A percentile compares a stretch with the other conserved stretches of the same genome.
These are phyloP conservation scores for Tricholoma matsutake DNA, from an alignment of 768 basidiomycete species.

Conservation along the genomic window DNA sequence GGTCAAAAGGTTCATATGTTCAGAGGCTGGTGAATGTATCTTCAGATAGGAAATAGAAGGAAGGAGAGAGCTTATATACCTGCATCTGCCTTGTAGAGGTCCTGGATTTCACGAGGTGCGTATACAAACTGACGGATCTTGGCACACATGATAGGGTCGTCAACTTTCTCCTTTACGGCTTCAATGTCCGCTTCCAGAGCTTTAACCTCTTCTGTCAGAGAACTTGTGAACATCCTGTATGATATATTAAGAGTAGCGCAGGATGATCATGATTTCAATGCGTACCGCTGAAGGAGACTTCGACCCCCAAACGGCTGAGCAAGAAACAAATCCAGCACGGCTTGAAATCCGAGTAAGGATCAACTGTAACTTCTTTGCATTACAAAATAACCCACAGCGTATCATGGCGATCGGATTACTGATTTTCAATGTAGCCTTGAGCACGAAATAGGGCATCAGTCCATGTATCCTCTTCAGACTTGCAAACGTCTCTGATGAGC, in stretches of 20 bases:
- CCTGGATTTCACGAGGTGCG: conserved; percentile 86
- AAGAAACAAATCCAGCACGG: conserved; percentile 88
- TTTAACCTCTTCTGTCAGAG: conserved; percentile 85
- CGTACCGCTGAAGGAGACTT: conserved; percentile 84
- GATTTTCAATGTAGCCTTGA: conserved; percentile 87
- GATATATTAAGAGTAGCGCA: background rate
- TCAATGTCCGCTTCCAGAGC: conserved; percentile 84
- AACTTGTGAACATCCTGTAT: conserved; percentile 90
- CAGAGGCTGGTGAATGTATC: conserved; percentile 41
- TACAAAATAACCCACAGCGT: conserved; percentile 50
- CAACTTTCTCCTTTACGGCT: conserved; percentile 83
- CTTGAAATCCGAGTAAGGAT: conserved; percentile 27
- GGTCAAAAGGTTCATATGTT: conserved; percentile 73
- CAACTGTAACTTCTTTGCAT: conserved; percentile 2
- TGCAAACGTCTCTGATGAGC: conserved; percentile 84
- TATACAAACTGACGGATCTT: conserved; percentile 86
- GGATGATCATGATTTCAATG: background rate
- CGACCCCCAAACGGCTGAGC: conserved; percentile 95
- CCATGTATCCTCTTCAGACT: conserved; percentile 91
- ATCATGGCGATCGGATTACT: conserved; percentile 98
- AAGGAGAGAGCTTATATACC: conserved; percentile 39
- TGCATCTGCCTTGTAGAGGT: conserved; percentile 76
- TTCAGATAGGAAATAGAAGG: background rate
- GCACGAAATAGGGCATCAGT: conserved; percentile 96
- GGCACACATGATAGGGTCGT: conserved; percentile 82